phyloP scores from a whole-genome alignment of 2,329 filamentous ascomycete species.

The Colletotrichum lentis region DNA sequence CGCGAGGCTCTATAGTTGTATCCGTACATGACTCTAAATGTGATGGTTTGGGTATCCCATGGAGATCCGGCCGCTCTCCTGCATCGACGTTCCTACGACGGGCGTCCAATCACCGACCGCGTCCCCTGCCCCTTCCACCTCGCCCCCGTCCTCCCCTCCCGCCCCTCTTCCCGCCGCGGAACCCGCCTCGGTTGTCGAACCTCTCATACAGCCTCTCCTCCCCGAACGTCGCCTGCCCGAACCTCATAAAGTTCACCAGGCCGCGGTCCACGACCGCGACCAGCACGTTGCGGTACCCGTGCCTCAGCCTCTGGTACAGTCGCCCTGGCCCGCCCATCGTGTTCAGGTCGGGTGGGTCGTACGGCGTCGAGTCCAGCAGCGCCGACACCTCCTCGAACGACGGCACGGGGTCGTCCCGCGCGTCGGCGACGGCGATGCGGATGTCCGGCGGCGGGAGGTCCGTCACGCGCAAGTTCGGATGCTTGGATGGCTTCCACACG shows the following conservation, averaged over 20 bases:
- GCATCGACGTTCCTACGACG: not conserved
- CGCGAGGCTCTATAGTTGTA: not conserved
- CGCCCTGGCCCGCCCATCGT: conserved; percentile 53
- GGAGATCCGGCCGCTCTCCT: not conserved
- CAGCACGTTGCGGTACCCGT: conserved; percentile 84
- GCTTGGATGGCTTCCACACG: conserved; percentile 76
- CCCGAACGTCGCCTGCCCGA: conserved; percentile 82
- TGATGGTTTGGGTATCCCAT: conserved; percentile 22
- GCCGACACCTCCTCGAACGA: conserved; percentile 74
- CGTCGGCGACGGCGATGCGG: conserved; percentile 81
- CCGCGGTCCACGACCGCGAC: conserved; percentile 91
- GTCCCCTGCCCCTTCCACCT: conserved; percentile 49
- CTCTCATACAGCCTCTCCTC: conserved; percentile 76
- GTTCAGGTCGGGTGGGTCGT: conserved; percentile 62
- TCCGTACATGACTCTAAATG: not conserved
- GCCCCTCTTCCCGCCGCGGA: conserved; percentile 51
- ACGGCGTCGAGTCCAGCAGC: conserved; percentile 77
- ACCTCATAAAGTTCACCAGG: conserved; percentile 83
- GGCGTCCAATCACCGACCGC: conserved; percentile 38
- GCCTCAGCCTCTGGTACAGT: conserved; percentile 81
- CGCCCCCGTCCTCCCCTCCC: conserved; percentile 55
- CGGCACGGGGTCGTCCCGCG: conserved; percentile 75
- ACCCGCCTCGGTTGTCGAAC: conserved; percentile 52
- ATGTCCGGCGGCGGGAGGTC: conserved; percentile 82
- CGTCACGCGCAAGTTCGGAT: conserved; percentile 77